phyloP scores from a whole-genome alignment of 1,139 yeast species.

The Spathaspora sp. region DNA sequence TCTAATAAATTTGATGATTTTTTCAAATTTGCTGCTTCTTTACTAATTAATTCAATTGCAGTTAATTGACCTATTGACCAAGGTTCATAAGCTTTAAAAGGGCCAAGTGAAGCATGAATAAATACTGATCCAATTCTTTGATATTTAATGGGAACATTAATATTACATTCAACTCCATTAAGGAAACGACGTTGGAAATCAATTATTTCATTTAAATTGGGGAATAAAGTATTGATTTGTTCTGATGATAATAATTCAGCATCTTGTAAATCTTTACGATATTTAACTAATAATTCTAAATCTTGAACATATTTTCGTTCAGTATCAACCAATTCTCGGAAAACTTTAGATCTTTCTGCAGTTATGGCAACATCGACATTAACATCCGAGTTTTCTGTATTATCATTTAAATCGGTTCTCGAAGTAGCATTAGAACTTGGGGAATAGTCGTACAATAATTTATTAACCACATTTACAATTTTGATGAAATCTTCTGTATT shows the following conservation, averaged over 20 bases:
- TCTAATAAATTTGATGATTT: conserved; percentile 66
- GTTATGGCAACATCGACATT: conserved; percentile 30
- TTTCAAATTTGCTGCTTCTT: conserved; percentile 57
- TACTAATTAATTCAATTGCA: conserved; percentile 77
- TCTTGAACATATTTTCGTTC: conserved; percentile 94
- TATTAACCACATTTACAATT: conserved; percentile 68
- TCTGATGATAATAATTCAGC: conserved; percentile 75
- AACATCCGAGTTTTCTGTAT: conserved; percentile 3
- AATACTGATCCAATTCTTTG: conserved; percentile 90
- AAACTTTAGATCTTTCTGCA: conserved; percentile 71
- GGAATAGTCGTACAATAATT: conserved; percentile 32
- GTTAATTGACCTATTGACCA: conserved; percentile 85
- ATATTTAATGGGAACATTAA: conserved; percentile 67
- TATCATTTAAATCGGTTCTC: conserved; percentile 1
- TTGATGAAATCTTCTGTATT: conserved; percentile 75
- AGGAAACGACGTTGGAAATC: conserved; percentile 92
- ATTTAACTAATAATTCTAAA: conserved; percentile 67
- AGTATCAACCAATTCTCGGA: conserved; percentile 81
- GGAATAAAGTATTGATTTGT: conserved; percentile 78
- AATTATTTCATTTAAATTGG: conserved; percentile 79
- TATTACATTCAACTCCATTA: conserved; percentile 86
- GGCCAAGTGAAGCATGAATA: conserved; percentile 71
- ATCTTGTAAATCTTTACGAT: conserved; percentile 64
- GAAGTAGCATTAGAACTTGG: conserved; percentile 7
- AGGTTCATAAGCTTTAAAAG: conserved; percentile 87